Percentiles rank a stretch among this genome's conserved stretches.
These are phyloP conservation scores for Phytophthora aleatoria DNA, from an alignment of 352 stramenopile genomes.

Conservation along the genomic window DNA sequence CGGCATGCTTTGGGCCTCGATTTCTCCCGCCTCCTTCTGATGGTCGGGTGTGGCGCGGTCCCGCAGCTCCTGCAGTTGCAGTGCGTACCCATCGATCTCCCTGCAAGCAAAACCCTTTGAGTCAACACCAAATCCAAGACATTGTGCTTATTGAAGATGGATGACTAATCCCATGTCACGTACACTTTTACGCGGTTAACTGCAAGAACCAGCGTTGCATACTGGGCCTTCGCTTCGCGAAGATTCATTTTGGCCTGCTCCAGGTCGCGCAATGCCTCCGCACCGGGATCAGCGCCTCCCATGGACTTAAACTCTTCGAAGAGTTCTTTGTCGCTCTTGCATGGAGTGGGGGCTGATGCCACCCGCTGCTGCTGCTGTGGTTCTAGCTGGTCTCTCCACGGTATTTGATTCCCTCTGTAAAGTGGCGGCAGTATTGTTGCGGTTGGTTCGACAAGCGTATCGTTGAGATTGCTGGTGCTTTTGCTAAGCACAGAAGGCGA, in stretches of 20 bases:
- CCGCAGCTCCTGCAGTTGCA: slow-evolving; percentile 46
- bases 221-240: slow-evolving; percentile 43
- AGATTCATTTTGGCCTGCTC: slow-evolving; percentile 70
- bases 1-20: slow-evolving; percentile 13
- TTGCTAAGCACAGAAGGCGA: slow-evolving; percentile 7
- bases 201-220: slow-evolving; percentile 38
- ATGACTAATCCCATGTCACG: slow-evolving; percentile 25
- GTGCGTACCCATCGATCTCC: slow-evolving; percentile 50
- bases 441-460: not conserved
- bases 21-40: slow-evolving; percentile 4
- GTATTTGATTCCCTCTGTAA: slow-evolving; percentile 14
- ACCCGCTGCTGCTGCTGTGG: not conserved
- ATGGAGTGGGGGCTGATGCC: not conserved
- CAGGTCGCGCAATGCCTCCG: slow-evolving; percentile 58
- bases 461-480: slow-evolving; percentile 4
- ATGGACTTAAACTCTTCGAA: slow-evolving; percentile 55
- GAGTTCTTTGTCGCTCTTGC: slow-evolving; percentile 55
- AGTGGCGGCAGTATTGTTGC: slow-evolving; percentile 13
- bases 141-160: not conserved
- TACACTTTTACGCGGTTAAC: slow-evolving; percentile 72
- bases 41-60: slow-evolving; percentile 7
- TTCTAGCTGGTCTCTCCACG: slow-evolving; percentile 3
- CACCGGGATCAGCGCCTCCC: slow-evolving; percentile 28
- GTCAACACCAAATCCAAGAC: slow-evolving; percentile 5
- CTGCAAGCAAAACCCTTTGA: slow-evolving; percentile 24